A percentile compares a stretch with the other conserved stretches of the same genome.
Conservation (phyloP, 179 eudicot species). For the Camellia oleifera region DNA sequence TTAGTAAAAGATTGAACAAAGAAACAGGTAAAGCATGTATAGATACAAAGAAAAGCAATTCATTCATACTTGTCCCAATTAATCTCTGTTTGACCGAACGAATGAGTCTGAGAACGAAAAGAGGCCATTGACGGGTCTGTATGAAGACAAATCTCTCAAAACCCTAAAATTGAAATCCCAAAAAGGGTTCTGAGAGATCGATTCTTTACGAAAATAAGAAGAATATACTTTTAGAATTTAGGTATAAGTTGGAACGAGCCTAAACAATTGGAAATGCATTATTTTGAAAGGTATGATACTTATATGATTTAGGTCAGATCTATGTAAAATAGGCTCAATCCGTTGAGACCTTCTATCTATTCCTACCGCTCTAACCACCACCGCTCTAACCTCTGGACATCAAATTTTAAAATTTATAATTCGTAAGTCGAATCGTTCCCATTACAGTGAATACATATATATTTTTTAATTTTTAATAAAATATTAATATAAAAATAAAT, state of each 20-base stretch:
- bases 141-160: not conserved
- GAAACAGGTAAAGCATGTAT: not conserved
- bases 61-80: slow-evolving; percentile 88
- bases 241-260: not conserved
- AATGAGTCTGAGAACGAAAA: slow-evolving; percentile 41
- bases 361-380: no score
- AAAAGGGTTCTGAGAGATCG: not conserved
- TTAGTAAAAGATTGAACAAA: not conserved
- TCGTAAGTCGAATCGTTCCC: no score
- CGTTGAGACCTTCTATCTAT: no score
- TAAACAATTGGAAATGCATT: no score
- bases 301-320: no score
- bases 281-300: no score
- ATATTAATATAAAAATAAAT: no score
- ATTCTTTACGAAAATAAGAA: not conserved
- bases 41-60: not conserved
- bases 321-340: no score
- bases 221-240: not conserved
- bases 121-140: slow-evolving; percentile 43
- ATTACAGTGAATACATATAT: no score
- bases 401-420: no score
- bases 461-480: no score
- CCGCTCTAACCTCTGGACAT: no score
- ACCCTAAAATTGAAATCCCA: slow-evolving; percentile 10
- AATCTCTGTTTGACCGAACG: slow-evolving; percentile 79